Percentiles rank a stretch among this genome's conserved stretches.
Evolutionary conservation across 768 basidiomycete species (phyloP).

Genomic region (Amanita rubescens): DNA sequence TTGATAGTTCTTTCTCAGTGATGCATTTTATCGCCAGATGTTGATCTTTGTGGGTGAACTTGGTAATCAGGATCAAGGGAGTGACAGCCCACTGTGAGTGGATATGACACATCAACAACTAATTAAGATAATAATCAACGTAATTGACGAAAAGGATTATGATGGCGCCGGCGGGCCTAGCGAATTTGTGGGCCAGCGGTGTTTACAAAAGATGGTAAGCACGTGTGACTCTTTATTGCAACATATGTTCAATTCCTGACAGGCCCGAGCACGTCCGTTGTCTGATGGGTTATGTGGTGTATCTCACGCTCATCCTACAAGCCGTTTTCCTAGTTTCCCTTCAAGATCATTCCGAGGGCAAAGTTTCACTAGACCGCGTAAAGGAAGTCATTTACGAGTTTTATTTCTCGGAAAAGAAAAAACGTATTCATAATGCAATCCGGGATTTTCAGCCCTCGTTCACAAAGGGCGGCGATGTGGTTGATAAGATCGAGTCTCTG

Average conservation of each 20-base stretch:
- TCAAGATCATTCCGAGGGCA: background rate
- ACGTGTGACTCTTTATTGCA: background rate
- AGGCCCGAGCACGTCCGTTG: background rate
- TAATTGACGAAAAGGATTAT: no score
- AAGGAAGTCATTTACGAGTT: background rate
- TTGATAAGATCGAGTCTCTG: background rate
- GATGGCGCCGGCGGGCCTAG: no score
- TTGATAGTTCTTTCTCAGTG: background rate
- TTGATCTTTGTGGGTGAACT: background rate
- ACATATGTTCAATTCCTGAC: background rate
- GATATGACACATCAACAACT: no score
- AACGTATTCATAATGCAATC: background rate
- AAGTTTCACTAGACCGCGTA: background rate
- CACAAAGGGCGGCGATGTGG: background rate
- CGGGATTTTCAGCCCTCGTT: background rate
- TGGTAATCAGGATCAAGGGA: no score
- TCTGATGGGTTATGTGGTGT: conserved; percentile 1
- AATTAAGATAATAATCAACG: background rate
- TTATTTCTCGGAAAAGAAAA: background rate
- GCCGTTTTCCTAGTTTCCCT: background rate
- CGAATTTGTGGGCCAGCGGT: no score
- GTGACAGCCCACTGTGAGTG: background rate
- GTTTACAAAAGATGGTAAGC: background rate
- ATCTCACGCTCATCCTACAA: background rate
- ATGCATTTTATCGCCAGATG: background rate